These are phyloP conservation scores for Kalmusia sp. DNA, from an alignment of 2,329 filamentous ascomycete species.

Conservation along the genomic window DNA sequence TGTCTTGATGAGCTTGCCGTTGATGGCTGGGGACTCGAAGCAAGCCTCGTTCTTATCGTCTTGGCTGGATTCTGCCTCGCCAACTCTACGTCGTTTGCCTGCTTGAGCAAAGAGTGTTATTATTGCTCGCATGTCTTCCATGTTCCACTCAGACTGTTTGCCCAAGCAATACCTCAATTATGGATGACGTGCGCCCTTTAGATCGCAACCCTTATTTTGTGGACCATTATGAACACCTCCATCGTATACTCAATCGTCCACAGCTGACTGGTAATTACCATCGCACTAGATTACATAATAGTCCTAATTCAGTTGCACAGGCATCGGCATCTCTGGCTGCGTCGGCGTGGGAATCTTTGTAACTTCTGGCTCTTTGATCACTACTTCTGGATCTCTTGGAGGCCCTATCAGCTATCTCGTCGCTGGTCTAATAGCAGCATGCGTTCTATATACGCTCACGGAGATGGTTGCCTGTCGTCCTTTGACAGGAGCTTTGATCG, in stretches of 20 bases:
- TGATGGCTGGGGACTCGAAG: background rate
- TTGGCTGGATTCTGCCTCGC: background rate
- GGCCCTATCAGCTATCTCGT: conserved; percentile 29
- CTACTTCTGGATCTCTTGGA: conserved; percentile 28
- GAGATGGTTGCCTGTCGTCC: conserved; percentile 33
- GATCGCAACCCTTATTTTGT: conserved; percentile 28
- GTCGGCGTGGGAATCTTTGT: conserved; percentile 30
- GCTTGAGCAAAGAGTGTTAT: too few relatives aligned
- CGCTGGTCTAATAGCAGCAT: conserved; percentile 25
- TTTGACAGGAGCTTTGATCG: conserved; percentile 28
- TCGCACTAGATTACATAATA: background rate
- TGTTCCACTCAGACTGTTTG: background rate
- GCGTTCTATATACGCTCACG: conserved; percentile 29
- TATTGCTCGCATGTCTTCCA: background rate
- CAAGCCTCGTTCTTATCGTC: background rate
- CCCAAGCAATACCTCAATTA: background rate
- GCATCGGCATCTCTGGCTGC: conserved; percentile 31
- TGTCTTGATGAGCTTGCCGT: background rate
- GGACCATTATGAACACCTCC: conserved; percentile 26
- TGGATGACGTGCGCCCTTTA: conserved; percentile 17
- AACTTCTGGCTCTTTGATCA: conserved; percentile 22
- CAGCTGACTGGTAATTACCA: conserved; percentile 25
- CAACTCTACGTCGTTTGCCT: background rate
- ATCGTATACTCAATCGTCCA: conserved; percentile 26
- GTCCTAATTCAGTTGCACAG: conserved; percentile 8